Base-by-base conservation (phyloP, 805 yeast genomes). In the Pichia exigua region DNA sequence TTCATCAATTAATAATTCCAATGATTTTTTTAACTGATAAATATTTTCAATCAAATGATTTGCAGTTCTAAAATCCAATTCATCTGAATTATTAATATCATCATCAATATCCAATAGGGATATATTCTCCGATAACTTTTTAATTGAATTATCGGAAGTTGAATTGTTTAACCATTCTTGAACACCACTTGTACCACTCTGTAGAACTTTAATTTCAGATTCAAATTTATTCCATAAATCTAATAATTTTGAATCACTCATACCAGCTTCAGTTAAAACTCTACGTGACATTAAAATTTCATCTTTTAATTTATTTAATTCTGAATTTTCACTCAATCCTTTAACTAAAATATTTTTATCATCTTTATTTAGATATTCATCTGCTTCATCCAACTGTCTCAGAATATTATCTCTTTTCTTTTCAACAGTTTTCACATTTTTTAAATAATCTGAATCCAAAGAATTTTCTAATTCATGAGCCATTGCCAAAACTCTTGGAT, bases 91-190 rank as follows among this genome's bases (percentile, higher is more conserved):
- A 18, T 27, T 24, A 3, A 53, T 48, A 38, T 46, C 51, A 56
- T 81, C 85, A 59, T 86, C 95, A 35, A 89, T 62, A 63, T 90
- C 96, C 49, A 88, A 67, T 40, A 89, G 69, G 15, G 66, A 63
- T 3, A 74, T 67, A 21, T 72, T 75, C 22, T 65, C 54, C 5
- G 56, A 45, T 8, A 54, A 17, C 4, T 48, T 38, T 5, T 42
- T 26, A n/a, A 35, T 10, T 2, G 39, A 35, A 9, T 35, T 35
- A 22, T 48, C 40, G 35, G 44, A 48, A 17, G 47, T 39, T 0
- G 40, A 40, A n/a, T 17, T 38, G 22, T 59, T 56, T 44, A 70
- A 67, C 44, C 62, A 62, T 3, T 59, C 59, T 45, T 66, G 68
- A 57, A 77, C 75, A 49, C 66, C 73, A 6, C 58, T 57, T 4